Base-by-base conservation (phyloP, 495 filamentous ascomycete genomes). In the Aspergillus wentii region DNA sequence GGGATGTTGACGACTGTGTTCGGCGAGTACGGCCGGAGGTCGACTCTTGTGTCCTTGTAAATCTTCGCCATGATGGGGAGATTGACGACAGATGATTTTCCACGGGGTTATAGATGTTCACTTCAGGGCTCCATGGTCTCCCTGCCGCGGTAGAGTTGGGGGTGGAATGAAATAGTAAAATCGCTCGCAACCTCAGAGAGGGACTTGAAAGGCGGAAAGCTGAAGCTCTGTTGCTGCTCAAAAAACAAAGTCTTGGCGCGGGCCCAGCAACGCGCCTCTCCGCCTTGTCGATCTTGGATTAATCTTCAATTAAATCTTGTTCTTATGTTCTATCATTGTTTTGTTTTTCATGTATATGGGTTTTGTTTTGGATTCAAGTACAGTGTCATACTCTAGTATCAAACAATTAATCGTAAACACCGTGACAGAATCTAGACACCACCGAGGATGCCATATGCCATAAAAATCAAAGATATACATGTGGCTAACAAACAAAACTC, bases 21-120 rank as follows among this genome's bases (percentile, higher is more conserved):
- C 49, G 76, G 68, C 41, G 73, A 81, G 32, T 82, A 71, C 17
- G 87, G 82, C 55, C 91, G 84, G 37, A 92, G 72, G 46, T 87
- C 83, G 43, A 94, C 64, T 51, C 88, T 80, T 51, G 86, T 85
- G 68, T 96, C 90, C 59, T 88, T 90, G 70, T 86, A 91, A 48
- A 88, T 68, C 61, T 64, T 69, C 31, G 62, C 68, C 68, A 71
- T 71, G 52, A 47, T 59, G 48, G 5, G 22, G 26, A n/a, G 46
- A 56, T 46, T 49, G 37, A 43, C 40, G 38, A 35, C 30, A 43
- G 43, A 41, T 35, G 39, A 43, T 44, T 45, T 46, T 51, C 35
- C 46, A 49, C 44, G 38, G 57, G 35, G 21, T 43, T 36, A 16
- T 40, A 30, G 33, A 48, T 21, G 15, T 35, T 50, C 49, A 49